Percentiles rank a stretch among this genome's conserved stretches.
These are phyloP conservation scores for Silene conica DNA, from an alignment of 148 eudicot genomes.

Conservation along the genomic window DNA sequence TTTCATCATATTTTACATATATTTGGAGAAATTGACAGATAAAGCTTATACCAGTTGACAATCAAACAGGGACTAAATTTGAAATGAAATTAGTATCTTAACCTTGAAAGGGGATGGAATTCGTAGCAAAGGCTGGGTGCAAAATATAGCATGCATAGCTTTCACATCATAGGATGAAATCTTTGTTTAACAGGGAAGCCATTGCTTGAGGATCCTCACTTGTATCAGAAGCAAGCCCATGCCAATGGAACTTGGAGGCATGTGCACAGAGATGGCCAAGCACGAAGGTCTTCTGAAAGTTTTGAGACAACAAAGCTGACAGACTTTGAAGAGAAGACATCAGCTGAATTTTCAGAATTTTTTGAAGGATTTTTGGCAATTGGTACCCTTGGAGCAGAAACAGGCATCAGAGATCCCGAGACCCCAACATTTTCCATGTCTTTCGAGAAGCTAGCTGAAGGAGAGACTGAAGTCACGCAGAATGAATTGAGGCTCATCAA, in stretches of 20 bases:
- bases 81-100: constrained; percentile 64
- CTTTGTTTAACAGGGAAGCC: constrained; percentile 50
- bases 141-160: not conserved
- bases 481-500: constrained; percentile 70
- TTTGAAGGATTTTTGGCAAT: constrained; percentile 91
- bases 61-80: constrained; percentile 1
- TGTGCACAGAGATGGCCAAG: constrained; percentile 40
- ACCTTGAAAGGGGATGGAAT: constrained; percentile 42
- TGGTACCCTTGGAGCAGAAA: constrained; percentile 80
- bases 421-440: constrained; percentile 76
- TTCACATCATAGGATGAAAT: not conserved
- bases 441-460: constrained; percentile 55
- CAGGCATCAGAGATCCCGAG: constrained; percentile 42
- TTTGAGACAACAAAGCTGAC: constrained; percentile 38
- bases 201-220: constrained; percentile 44
- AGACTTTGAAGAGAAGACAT: constrained; percentile 45
- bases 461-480: constrained; percentile 59
- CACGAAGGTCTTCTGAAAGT: constrained; percentile 51
- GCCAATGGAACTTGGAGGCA: constrained; percentile 43
- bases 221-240: constrained; percentile 43
- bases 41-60: not conserved
- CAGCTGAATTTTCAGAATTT: constrained; percentile 47
- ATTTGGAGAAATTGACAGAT: not conserved
- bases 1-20: not conserved
- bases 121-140: constrained; percentile 42